These are phyloP conservation scores for Trypanosoma mega DNA, from an alignment of 208 protist genomes.

Conservation along the genomic window DNA sequence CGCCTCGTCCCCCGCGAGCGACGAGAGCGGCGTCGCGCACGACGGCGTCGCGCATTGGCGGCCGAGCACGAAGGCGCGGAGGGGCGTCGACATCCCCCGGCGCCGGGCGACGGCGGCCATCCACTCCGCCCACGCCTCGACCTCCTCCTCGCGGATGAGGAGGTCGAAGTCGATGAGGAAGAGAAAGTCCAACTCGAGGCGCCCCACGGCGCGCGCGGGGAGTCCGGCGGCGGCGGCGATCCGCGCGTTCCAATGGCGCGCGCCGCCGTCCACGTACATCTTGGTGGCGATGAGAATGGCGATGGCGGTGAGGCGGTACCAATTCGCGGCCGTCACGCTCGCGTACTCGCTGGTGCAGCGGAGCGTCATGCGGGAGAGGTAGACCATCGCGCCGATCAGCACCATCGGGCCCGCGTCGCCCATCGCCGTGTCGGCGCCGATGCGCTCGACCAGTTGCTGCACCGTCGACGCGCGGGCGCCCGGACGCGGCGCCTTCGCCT, in stretches of 20 bases:
- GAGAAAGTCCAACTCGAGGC: constrained; percentile 81
- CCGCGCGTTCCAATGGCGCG: constrained; percentile 45
- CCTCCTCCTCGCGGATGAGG: constrained; percentile 68
- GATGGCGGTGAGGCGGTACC: constrained; percentile 70
- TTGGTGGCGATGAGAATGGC: constrained; percentile 81
- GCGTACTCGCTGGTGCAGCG: constrained; percentile 44
- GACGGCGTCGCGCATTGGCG: constrained; percentile 16
- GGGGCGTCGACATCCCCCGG: constrained; percentile 44
- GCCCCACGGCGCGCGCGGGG: constrained; percentile 54
- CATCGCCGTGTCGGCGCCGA: constrained; percentile 29
- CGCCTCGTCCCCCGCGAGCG: constrained; percentile 16
- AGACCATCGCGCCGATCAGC: constrained; percentile 75
- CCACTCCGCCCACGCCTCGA: constrained; percentile 73
- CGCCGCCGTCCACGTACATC: constrained; percentile 79
- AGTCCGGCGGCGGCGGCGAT: constrained; percentile 61
- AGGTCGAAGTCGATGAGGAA: constrained; percentile 85
- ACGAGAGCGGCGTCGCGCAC: constrained; percentile 19
- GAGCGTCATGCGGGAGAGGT: constrained; percentile 62
- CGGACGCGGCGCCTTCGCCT: too few species aligned
- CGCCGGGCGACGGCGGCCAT: constrained; percentile 67
- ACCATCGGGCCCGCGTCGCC: constrained; percentile 64
- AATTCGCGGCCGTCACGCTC: constrained; percentile 71
- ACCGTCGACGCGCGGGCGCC: constrained; percentile 16
- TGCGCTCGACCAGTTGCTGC: constrained; percentile 35
- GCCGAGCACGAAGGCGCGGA: constrained; percentile 56